Evolutionary conservation across 2,329 filamentous ascomycete genomes (phyloP), one percentile per base, ranked within the genome.

Genomic region (Claviceps capensis): DNA sequence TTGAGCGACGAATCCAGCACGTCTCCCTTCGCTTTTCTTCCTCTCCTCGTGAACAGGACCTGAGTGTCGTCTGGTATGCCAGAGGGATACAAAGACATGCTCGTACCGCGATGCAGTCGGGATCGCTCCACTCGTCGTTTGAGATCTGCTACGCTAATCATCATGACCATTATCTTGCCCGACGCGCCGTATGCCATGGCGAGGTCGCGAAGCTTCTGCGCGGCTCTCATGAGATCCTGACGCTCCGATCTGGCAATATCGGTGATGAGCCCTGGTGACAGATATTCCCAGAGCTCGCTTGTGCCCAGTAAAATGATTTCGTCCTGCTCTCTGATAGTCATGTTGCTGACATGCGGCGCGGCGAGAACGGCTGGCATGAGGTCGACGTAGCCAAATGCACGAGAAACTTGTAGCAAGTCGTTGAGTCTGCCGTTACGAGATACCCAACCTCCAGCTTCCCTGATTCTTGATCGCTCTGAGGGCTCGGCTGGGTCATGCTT

Each of bases 111-210:
- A 66, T 86, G 76, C 55, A 79, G 70, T 72, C 69, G 83, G 67
- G 84, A 86, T 57, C 86, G 80, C 64, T 94, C 86, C 53, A 77
- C 73, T 56, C 88, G 81, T 63, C 87, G 86, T 69, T 95, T 91
- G 51, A 98, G 72, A 63, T 97, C 90, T 52, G 86, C 84, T 40
- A 98, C 86, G 52, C 90, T 91, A 51, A 98, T 83, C 74, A 98
- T 88, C 91, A 97, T 97, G 45, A 98, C 88, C 90, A 97, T 97
- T 57, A 97, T 87, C 71, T 98, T 98, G 63, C 85, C 85, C 1
- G 83, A 90, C 13, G 91, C 88, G 50, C 93, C 93, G 65, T 96
- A 97, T 1, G 91, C 88, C 64, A 98, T 95, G 43, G 93, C 93
- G 51, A 97, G 74, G 70, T 98, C 93, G 53, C 93, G 83, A 36